Percentiles rank a stretch among this genome's conserved stretches.
phyloP scores from a whole-genome alignment of 768 basidiomycete genomes.

The Paxillus ammoniavirescens region DNA sequence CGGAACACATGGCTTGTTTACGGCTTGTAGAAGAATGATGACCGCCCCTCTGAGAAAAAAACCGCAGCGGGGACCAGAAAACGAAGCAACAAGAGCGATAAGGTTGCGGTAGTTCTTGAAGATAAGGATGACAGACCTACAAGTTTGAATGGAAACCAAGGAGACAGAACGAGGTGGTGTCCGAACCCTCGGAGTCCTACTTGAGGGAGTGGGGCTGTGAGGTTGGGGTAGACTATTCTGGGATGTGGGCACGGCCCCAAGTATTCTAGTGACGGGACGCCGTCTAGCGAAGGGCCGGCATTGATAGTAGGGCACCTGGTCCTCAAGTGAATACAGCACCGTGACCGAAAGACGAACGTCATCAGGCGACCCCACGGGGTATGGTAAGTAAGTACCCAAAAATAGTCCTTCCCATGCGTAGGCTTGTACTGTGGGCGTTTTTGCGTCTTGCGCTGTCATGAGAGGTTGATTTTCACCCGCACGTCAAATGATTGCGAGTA shows the following conservation, averaged over 20 bases:
- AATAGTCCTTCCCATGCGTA: neutral
- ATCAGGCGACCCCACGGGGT: neutral
- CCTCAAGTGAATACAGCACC: conserved; percentile 2
- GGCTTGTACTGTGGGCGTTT: neutral
- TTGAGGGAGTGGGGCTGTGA: neutral
- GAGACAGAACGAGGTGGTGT: neutral
- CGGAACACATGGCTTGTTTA: neutral
- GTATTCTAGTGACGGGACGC: neutral
- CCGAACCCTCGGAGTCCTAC: neutral
- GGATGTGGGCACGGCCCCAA: neutral
- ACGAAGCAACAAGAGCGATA: neutral
- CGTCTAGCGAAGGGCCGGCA: no score
- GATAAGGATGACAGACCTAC: neutral
- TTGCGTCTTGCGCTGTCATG: neutral
- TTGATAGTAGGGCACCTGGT: no score
- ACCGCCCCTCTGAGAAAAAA: neutral
- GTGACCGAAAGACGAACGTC: neutral
- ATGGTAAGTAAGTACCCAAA: conserved; percentile 1
- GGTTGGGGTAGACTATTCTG: conserved; percentile 1
- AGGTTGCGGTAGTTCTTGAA: neutral
- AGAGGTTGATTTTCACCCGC: neutral
- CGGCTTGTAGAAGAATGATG: neutral
- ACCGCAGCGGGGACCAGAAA: neutral
- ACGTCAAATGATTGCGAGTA: no score
- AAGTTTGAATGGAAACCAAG: neutral